Evolutionary conservation across 148 eudicot genomes (phyloP).

Genomic region (Persicaria tinctoria): DNA sequence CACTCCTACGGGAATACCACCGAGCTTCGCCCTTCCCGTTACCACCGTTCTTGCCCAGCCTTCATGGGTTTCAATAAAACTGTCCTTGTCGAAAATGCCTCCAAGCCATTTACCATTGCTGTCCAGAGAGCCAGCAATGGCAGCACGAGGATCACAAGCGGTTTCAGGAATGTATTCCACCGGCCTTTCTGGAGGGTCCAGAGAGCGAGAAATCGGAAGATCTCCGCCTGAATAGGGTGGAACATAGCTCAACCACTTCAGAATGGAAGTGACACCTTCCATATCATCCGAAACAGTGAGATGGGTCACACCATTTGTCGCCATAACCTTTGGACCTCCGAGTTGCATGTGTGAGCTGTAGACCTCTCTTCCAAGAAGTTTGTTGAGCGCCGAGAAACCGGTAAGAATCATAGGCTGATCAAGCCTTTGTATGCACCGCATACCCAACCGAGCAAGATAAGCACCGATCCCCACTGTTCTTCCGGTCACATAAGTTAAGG

Average conservation of each 20-base stretch:
- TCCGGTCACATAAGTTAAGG: conserved; percentile 89
- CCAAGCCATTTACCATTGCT: conserved; percentile 71
- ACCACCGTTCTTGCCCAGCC: conserved; percentile 99
- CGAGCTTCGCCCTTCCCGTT: conserved; percentile 92
- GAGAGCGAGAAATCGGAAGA: conserved; percentile 68
- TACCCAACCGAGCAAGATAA: conserved; percentile 93
- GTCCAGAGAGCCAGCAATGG: conserved; percentile 56
- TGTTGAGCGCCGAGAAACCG: conserved; percentile 89
- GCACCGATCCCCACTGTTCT: conserved; percentile 98
- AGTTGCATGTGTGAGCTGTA: conserved; percentile 99
- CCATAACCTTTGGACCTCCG: conserved; percentile 99
- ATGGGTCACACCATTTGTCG: conserved; percentile 90
- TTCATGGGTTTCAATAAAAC: conserved; percentile 84
- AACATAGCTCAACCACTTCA: conserved; percentile 89
- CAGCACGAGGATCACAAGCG: conserved; percentile 90
- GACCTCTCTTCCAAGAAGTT: conserved; percentile 90
- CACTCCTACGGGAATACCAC: conserved; percentile 93
- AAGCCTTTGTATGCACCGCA: conserved; percentile 97
- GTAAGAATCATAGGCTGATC: conserved; percentile 96
- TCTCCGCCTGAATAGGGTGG: conserved; percentile 73
- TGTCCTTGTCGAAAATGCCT: conserved; percentile 83
- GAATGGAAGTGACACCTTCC: conserved; percentile 73
- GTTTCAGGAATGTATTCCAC: conserved; percentile 82
- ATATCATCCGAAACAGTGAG: conserved; percentile 88
- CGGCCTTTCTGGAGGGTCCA: conserved; percentile 69